Evolutionary conservation across 371 early-diverging fungal genomes (phyloP).

Genomic region (Mucor piriformis): DNA sequence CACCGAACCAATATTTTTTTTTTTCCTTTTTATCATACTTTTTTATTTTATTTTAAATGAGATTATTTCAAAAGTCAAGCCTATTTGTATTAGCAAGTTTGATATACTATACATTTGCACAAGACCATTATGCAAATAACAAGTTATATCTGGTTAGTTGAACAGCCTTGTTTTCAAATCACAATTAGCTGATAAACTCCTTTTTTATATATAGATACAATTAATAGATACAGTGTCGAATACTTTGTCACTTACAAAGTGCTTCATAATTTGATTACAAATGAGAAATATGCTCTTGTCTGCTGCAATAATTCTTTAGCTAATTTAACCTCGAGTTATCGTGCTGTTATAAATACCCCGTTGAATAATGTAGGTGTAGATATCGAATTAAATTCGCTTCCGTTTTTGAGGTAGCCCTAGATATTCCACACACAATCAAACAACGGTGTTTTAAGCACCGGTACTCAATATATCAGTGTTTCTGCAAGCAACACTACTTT

Average conservation of each 20-base stretch:
- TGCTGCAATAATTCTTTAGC: slow-evolving; percentile 26
- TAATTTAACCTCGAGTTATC: slow-evolving; percentile 18
- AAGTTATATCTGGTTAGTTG: slow-evolving; percentile 13
- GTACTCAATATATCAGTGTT: slow-evolving; percentile 20
- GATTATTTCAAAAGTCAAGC: not conserved
- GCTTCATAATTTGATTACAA: slow-evolving; percentile 19
- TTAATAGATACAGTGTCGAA: slow-evolving; percentile 23
- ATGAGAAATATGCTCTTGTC: slow-evolving; percentile 32
- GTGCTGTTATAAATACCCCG: slow-evolving; percentile 27
- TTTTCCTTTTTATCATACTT: not conserved
- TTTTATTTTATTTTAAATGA: not conserved
- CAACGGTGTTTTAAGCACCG: not conserved
- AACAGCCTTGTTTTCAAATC: not conserved
- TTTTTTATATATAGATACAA: slow-evolving; percentile 5
- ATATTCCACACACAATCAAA: too few species aligned
- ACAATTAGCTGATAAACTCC: not conserved
- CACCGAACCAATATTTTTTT: not conserved
- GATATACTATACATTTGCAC: not conserved
- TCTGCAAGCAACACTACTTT: slow-evolving; percentile 15
- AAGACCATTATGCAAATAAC: slow-evolving; percentile 6
- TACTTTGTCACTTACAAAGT: slow-evolving; percentile 35
- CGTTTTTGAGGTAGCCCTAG: slow-evolving; percentile 28
- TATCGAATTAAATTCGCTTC: slow-evolving; percentile 9
- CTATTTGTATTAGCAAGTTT: slow-evolving; percentile 1
- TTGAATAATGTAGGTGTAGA: slow-evolving; percentile 18